A percentile compares a stretch with the other conserved stretches of the same genome.
Conservation (phyloP, 768 basidiomycete species). For the Podaxis rugospora region DNA sequence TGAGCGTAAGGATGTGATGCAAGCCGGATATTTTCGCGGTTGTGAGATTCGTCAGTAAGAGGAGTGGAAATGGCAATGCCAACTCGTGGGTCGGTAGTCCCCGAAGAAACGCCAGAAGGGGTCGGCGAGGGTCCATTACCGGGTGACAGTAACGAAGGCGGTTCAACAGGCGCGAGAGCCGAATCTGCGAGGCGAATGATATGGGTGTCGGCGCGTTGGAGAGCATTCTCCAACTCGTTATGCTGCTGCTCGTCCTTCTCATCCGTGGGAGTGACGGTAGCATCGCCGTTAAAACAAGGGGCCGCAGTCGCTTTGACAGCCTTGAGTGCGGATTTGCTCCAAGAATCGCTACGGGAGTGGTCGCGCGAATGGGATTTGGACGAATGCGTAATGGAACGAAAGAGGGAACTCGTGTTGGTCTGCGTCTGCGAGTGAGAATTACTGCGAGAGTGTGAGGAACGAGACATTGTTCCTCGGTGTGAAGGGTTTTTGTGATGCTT, state of each 20-base stretch:
- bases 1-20: conserved; percentile 49
- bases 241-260: conserved; percentile 19
- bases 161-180: conserved; percentile 27
- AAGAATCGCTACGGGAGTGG: conserved; percentile 41
- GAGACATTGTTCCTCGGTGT: not conserved
- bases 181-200: conserved; percentile 41
- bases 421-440: conserved; percentile 1
- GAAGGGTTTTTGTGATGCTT: conserved; percentile 5
- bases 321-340: conserved; percentile 37
- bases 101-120: conserved; percentile 24
- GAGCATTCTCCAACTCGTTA: conserved; percentile 32
- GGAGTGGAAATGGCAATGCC: conserved; percentile 35
- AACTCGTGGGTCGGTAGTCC: conserved; percentile 26
- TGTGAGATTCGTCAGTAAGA: conserved; percentile 22
- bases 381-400: conserved; percentile 1
- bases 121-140: conserved; percentile 9
- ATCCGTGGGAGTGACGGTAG: conserved; percentile 3
- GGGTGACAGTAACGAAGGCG: conserved; percentile 2
- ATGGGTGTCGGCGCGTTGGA: conserved; percentile 35
- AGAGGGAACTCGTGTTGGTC: conserved; percentile 1
- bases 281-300: conserved; percentile 10
- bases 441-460: conserved; percentile 1
- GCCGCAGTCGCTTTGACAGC: conserved; percentile 30
- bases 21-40: conserved; percentile 28
- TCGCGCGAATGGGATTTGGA: conserved; percentile 16